These are phyloP conservation scores for Nicotiana rustica DNA, from an alignment of 305 asterid genomes.

Conservation along the genomic window DNA sequence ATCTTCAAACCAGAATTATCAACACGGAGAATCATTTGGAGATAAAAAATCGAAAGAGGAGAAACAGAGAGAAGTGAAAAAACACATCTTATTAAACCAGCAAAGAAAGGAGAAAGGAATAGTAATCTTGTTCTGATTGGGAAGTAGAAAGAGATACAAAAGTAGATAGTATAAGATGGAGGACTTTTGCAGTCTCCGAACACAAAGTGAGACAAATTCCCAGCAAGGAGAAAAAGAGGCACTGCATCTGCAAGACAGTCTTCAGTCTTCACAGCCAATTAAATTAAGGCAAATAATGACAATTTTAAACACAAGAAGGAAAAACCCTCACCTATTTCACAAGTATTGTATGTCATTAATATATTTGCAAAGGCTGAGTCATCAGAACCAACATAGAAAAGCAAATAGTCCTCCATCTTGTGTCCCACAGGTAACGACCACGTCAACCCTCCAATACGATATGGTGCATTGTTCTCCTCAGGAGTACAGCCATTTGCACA, in stretches of 20 bases:
- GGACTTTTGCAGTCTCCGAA: not conserved
- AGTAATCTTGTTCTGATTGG: not conserved
- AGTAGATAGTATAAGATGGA: not conserved
- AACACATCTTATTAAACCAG: not conserved
- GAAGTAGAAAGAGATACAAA: not conserved
- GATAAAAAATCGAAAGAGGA: not conserved
- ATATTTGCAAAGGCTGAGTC: conserved; percentile 81
- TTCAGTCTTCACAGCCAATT: not conserved
- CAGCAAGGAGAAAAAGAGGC: conserved; percentile 5
- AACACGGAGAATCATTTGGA: not conserved
- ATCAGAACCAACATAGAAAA: conserved; percentile 84
- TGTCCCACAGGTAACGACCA: conserved; percentile 75
- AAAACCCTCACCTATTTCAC: conserved; percentile 71
- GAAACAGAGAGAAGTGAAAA: not conserved
- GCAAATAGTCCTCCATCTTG: conserved; percentile 74
- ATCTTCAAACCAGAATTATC: not conserved
- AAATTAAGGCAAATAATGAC: not conserved
- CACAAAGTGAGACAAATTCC: not conserved
- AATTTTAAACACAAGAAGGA: not conserved
- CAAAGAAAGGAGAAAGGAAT: not conserved
- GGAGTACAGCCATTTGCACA: conserved; percentile 41
- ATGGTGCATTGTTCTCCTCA: conserved; percentile 48
- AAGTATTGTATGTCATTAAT: conserved; percentile 73
- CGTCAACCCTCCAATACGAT: conserved; percentile 74
- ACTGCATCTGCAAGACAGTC: not conserved